phyloP scores from a whole-genome alignment of 2,329 filamentous ascomycete genomes.

The Ciborinia camelliae region DNA sequence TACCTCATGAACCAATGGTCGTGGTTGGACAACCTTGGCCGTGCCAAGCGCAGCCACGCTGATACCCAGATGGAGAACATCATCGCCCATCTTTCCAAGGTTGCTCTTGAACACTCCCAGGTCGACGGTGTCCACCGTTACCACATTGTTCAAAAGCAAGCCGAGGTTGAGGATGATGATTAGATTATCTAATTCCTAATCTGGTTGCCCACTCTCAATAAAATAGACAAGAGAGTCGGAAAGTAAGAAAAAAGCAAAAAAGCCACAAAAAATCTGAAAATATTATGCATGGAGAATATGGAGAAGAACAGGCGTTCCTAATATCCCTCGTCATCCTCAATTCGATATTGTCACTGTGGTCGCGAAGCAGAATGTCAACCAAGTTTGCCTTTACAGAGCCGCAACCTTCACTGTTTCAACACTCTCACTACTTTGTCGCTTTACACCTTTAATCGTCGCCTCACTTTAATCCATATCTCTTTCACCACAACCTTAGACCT shows the following conservation, averaged over 20 bases:
- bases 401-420: neutral
- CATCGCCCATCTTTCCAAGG: conserved; percentile 61
- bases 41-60: conserved; percentile 58
- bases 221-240: conserved; percentile 1
- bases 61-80: conserved; percentile 66
- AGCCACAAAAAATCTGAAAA: conserved; percentile 14
- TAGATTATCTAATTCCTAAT: conserved; percentile 8
- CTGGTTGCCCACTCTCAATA: neutral
- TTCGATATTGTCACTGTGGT: neutral
- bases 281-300: conserved; percentile 9
- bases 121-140: conserved; percentile 20
- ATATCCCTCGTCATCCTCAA: conserved; percentile 15
- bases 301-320: conserved; percentile 19
- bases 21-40: conserved; percentile 59
- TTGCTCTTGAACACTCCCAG: conserved; percentile 56
- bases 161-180: conserved; percentile 21
- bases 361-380: neutral
- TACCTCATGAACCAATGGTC: conserved; percentile 56
- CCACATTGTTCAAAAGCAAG: conserved; percentile 18
- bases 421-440: neutral
- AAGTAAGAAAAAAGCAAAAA: conserved; percentile 11
- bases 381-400: neutral
- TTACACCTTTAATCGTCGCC: conserved; percentile 16
- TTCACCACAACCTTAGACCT: conserved; percentile 14
- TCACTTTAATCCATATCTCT: conserved; percentile 11